These are phyloP conservation scores for Acephala macrosclerotiorum DNA, from an alignment of 2,329 filamentous ascomycete genomes.

Conservation along the genomic window DNA sequence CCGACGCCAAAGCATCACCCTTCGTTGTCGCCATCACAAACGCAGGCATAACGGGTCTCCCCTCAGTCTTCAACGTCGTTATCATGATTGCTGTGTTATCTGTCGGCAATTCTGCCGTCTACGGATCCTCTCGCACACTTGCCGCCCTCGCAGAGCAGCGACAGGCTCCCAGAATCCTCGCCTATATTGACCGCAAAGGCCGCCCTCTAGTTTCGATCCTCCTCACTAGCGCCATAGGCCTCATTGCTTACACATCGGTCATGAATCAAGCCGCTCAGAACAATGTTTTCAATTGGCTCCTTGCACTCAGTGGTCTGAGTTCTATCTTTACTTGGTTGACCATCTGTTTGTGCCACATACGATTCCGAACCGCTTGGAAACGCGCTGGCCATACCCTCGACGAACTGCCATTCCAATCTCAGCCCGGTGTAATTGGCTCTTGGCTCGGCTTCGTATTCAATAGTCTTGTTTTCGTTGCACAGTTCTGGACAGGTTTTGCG, in stretches of 20 bases:
- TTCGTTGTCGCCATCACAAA: constrained; percentile 64
- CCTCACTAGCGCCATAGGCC: constrained; percentile 42
- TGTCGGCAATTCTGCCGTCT: constrained; percentile 64
- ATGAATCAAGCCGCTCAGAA: constrained; percentile 50
- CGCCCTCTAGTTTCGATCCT: constrained; percentile 60
- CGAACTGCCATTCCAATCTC: constrained; percentile 68
- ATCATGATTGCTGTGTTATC: constrained; percentile 65
- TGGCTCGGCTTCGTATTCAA: constrained; percentile 66
- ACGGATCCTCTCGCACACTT: constrained; percentile 65
- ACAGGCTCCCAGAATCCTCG: constrained; percentile 62
- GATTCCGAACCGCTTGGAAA: constrained; percentile 68
- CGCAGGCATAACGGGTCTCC: constrained; percentile 58
- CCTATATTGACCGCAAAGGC: constrained; percentile 63
- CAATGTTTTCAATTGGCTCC: constrained; percentile 69
- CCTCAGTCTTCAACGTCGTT: constrained; percentile 64
- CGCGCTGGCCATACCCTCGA: constrained; percentile 63
- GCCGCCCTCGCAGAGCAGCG: constrained; percentile 65
- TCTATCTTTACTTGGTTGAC: constrained; percentile 69
- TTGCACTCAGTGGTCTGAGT: constrained; percentile 67
- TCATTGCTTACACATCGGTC: constrained; percentile 59
- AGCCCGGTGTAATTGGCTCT: constrained; percentile 66
- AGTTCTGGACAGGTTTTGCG: constrained; percentile 48
- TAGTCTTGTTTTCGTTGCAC: constrained; percentile 50
- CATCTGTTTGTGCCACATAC: constrained; percentile 71
- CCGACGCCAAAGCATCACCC: constrained; percentile 52